These are phyloP conservation scores for Colletotrichum eleusines DNA, from an alignment of 2,329 filamentous ascomycete species.

Conservation along the genomic window DNA sequence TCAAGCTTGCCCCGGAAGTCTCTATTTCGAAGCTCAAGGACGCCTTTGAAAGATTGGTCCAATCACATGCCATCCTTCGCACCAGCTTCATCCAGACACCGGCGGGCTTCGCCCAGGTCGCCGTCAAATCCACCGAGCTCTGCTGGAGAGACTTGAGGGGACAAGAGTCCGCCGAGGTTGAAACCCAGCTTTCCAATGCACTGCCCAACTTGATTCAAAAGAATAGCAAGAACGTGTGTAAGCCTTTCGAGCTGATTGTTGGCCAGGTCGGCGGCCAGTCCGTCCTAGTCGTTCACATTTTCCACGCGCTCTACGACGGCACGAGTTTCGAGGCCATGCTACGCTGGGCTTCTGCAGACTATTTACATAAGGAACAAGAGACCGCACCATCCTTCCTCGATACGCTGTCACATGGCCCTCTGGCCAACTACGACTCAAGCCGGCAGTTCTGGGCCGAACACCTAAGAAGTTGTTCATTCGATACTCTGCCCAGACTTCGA, in stretches of 20 bases:
- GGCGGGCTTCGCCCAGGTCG: slow-evolving; percentile 82
- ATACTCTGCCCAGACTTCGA: slow-evolving; percentile 39
- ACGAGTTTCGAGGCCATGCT: slow-evolving; percentile 80
- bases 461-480: slow-evolving; percentile 54
- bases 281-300: slow-evolving; percentile 75
- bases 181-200: slow-evolving; percentile 50
- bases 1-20: slow-evolving; percentile 62
- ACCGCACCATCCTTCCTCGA: slow-evolving; percentile 72
- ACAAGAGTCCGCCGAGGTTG: slow-evolving; percentile 47
- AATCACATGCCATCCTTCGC: slow-evolving; percentile 73
- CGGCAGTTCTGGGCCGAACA: slow-evolving; percentile 76
- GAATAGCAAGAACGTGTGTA: slow-evolving; percentile 62
- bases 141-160: slow-evolving; percentile 58
- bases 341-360: slow-evolving; percentile 65
- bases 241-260: slow-evolving; percentile 65
- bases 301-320: slow-evolving; percentile 91
- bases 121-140: slow-evolving; percentile 59
- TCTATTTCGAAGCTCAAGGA: slow-evolving; percentile 61
- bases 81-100: slow-evolving; percentile 79
- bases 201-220: slow-evolving; percentile 64
- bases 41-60: slow-evolving; percentile 70
- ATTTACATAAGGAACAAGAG: slow-evolving; percentile 51
- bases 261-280: slow-evolving; percentile 47
- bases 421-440: slow-evolving; percentile 59
- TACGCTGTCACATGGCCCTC: slow-evolving; percentile 76